These are phyloP conservation scores for Cladophialophora exuberans DNA, from an alignment of 2,329 filamentous ascomycete genomes.

Conservation along the genomic window DNA sequence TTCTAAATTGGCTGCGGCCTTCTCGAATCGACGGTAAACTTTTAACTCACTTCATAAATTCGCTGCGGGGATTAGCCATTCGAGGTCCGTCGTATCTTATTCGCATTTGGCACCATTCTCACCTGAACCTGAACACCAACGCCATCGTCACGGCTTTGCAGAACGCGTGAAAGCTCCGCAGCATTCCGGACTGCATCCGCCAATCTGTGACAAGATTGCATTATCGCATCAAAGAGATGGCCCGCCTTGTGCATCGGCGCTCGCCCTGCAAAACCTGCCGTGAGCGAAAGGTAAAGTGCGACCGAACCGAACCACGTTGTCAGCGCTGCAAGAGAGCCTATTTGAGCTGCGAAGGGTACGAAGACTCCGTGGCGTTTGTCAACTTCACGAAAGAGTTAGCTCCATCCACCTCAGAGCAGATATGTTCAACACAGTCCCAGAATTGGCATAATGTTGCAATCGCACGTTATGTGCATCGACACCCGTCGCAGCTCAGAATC, in stretches of 20 bases:
- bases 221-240: not conserved
- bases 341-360: not conserved
- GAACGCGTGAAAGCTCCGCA: not conserved
- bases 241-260: not conserved
- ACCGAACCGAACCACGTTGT: not conserved
- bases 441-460: not conserved
- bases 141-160: not conserved
- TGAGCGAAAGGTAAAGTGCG: not conserved
- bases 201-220: not conserved
- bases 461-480: not conserved
- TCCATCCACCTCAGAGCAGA: not conserved
- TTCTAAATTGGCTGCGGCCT: not conserved
- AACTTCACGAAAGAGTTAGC: not conserved
- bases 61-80: not conserved
- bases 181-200: not conserved
- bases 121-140: not conserved
- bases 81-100: not conserved
- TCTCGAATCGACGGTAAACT: not conserved
- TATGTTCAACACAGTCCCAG: not conserved
- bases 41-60: not conserved
- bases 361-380: not conserved
- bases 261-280: not conserved
- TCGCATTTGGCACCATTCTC: not conserved
- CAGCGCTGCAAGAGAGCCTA: not conserved
- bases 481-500: not conserved